A percentile compares a stretch with the other conserved stretches of the same genome.
Conservation (phyloP, 2,329 filamentous ascomycete species). For the Graphiopsis chlorocephala region DNA sequence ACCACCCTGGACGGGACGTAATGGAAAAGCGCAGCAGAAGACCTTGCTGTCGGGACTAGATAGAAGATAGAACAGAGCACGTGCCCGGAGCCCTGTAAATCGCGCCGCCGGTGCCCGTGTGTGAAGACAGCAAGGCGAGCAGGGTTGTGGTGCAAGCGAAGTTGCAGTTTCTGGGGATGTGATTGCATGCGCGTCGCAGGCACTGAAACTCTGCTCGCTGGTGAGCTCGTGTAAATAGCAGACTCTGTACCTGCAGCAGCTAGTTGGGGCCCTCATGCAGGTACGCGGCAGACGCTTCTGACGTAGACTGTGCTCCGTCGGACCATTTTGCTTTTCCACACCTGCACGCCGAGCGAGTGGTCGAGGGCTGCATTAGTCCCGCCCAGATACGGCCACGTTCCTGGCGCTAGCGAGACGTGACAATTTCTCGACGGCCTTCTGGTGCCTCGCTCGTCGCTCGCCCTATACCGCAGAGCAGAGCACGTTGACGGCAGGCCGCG, state of each 20-base stretch:
- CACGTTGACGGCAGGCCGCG: background rate
- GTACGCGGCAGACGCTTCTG: constrained; percentile 4
- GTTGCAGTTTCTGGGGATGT: constrained; percentile 13
- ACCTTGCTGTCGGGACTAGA: background rate
- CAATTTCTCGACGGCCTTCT: constrained; percentile 6
- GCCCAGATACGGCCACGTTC: constrained; percentile 4
- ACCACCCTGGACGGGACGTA: background rate
- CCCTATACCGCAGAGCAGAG: constrained; percentile 2
- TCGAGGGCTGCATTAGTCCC: constrained; percentile 14
- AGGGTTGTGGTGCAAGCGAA: constrained; percentile 11
- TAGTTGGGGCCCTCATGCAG: constrained; percentile 7
- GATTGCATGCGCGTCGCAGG: constrained; percentile 8
- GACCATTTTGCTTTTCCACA: background rate
- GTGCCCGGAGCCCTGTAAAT: constrained; percentile 4
- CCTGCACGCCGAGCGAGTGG: constrained; percentile 10
- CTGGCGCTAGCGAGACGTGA: constrained; percentile 10
- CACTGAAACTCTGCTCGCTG: background rate
- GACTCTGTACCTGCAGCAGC: constrained; percentile 10
- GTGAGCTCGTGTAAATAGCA: constrained; percentile 5
- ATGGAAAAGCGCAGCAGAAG: background rate
- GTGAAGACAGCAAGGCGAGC: constrained; percentile 15
- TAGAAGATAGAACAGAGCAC: background rate
- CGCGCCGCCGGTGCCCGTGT: background rate
- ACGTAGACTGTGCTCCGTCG: background rate
- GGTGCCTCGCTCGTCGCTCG: background rate